These are phyloP conservation scores for Hypoxylon rubiginosum DNA, from an alignment of 2,329 filamentous ascomycete species.

Conservation along the genomic window DNA sequence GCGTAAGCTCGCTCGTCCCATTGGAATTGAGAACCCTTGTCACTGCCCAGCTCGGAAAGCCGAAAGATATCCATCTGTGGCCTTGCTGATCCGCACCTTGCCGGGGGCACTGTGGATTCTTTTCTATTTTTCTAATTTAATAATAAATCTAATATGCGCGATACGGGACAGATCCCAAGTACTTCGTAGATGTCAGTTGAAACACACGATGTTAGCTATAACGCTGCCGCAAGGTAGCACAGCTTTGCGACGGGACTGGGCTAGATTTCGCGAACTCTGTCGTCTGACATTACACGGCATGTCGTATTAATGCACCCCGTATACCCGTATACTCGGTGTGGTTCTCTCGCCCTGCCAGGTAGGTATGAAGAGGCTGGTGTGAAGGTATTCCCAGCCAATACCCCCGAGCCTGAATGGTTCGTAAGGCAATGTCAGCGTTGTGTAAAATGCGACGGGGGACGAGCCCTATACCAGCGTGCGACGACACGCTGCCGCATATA, in stretches of 20 bases:
- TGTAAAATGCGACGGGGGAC: conserved; percentile 24
- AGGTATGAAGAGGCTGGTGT: conserved; percentile 16
- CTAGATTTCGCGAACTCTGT: conserved; percentile 27
- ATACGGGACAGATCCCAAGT: conserved; percentile 10
- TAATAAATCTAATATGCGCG: not conserved
- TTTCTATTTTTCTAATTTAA: not conserved
- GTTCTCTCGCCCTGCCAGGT: conserved; percentile 23
- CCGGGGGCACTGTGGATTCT: conserved; percentile 5
- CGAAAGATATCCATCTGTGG: conserved; percentile 15
- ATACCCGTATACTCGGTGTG: conserved; percentile 13
- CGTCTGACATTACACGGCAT: conserved; percentile 32
- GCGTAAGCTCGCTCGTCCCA: conserved; percentile 18
- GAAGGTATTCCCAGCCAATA: conserved; percentile 30
- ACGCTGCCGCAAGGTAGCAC: conserved; percentile 22
- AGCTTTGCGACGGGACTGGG: conserved; percentile 19
- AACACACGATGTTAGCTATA: conserved; percentile 17
- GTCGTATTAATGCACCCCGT: conserved; percentile 26
- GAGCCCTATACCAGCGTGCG: conserved; percentile 13
- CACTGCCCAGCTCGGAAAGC: conserved; percentile 32
- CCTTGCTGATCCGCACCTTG: not conserved
- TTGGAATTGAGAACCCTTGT: conserved; percentile 28
- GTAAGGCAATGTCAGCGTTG: conserved; percentile 19
- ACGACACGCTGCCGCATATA: conserved; percentile 20
- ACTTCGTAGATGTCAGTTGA: conserved; percentile 8
- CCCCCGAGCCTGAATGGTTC: conserved; percentile 16